Evolutionary conservation across 305 asterid genomes (phyloP).

Genomic region (Fraxinus paxiana): DNA sequence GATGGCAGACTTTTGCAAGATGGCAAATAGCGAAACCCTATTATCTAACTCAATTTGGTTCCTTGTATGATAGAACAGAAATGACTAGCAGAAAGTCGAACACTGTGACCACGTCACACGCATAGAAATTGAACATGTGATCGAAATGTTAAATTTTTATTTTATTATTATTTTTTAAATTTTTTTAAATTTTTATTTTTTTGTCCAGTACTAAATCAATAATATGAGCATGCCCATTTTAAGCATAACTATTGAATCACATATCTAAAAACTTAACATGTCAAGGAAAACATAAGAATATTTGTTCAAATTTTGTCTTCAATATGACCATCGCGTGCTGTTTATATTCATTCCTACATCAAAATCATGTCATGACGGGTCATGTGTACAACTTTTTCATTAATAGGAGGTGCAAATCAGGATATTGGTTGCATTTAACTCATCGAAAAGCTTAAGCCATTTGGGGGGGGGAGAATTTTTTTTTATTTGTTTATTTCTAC

Average conservation of each 20-base stretch:
- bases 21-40: background rate
- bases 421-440: background rate
- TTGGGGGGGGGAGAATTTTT: background rate
- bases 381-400: background rate
- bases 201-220: background rate
- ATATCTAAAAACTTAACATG: background rate
- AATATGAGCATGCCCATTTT: background rate
- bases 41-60: background rate
- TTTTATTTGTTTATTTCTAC: background rate
- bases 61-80: background rate
- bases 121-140: background rate
- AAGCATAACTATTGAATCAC: background rate
- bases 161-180: too few relatives aligned
- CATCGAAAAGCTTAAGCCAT: background rate
- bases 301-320: background rate
- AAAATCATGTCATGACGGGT: background rate
- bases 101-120: background rate
- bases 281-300: background rate
- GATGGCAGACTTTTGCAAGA: background rate
- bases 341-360: background rate
- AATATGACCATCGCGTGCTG: background rate
- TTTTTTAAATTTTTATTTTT: background rate
- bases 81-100: background rate
- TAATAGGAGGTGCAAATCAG: background rate
- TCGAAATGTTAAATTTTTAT: background rate